phyloP scores from a whole-genome alignment of 78 protist species.

The Planoprotostelium fungivorum region DNA sequence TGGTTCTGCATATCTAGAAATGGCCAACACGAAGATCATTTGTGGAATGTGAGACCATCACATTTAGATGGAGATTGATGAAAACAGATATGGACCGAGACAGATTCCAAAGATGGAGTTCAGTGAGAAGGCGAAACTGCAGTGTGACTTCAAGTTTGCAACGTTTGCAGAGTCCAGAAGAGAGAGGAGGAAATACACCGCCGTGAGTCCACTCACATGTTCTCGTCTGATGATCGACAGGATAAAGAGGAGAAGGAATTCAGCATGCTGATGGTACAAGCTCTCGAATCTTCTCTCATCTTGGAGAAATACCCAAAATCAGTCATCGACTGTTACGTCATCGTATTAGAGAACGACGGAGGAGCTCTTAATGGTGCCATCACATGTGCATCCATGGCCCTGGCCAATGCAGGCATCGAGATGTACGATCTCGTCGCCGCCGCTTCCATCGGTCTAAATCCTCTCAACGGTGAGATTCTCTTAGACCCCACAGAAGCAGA shows the following conservation, averaged over 20 bases:
- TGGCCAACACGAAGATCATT: slow-evolving; percentile 69
- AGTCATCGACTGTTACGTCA: slow-evolving; percentile 46
- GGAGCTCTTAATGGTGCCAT: slow-evolving; percentile 47
- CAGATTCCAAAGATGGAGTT: slow-evolving; percentile 48
- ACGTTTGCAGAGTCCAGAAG: slow-evolving; percentile 52
- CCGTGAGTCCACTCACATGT: background rate
- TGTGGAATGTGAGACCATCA: slow-evolving; percentile 48
- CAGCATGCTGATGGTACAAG: slow-evolving; percentile 19
- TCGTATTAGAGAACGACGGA: slow-evolving; percentile 84
- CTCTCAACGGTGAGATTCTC: background rate
- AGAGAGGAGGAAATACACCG: slow-evolving; percentile 6
- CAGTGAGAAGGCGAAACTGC: slow-evolving; percentile 55
- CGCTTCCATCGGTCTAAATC: slow-evolving; percentile 21
- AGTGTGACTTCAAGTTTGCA: slow-evolving; percentile 64
- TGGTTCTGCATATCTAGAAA: slow-evolving; percentile 78
- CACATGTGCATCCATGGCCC: slow-evolving; percentile 71
- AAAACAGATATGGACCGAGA: slow-evolving; percentile 61
- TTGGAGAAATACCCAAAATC: slow-evolving; percentile 73
- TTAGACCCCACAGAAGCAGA: slow-evolving; percentile 2
- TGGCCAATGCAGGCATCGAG: slow-evolving; percentile 82
- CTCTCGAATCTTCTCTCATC: slow-evolving; percentile 41
- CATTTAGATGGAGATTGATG: background rate
- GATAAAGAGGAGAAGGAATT: slow-evolving; percentile 57
- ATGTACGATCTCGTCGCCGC: slow-evolving; percentile 76
- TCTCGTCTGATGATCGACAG: background rate